Evolutionary conservation across 2,329 filamentous ascomycete genomes (phyloP).

Genomic region (Mollisiaceae sp.): DNA sequence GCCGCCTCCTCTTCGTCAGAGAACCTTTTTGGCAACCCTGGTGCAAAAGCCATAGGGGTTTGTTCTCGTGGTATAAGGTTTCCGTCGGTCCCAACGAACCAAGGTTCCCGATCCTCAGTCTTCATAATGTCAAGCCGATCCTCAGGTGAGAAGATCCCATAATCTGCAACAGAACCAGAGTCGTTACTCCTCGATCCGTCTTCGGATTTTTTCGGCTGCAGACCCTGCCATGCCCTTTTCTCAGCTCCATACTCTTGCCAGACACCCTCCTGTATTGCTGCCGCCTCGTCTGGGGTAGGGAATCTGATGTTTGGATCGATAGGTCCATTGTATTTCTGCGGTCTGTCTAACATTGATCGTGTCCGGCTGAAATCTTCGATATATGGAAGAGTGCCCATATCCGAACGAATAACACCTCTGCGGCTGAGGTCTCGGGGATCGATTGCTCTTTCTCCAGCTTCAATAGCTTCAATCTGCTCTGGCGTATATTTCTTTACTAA

Average conservation of each 20-base stretch:
- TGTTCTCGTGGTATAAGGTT: slow-evolving; percentile 27
- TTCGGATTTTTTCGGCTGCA: not conserved
- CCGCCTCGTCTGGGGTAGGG: slow-evolving; percentile 66
- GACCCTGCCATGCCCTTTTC: slow-evolving; percentile 15
- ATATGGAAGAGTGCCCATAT: slow-evolving; percentile 75
- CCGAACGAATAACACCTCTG: slow-evolving; percentile 73
- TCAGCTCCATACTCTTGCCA: slow-evolving; percentile 26
- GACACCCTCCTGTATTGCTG: slow-evolving; percentile 50
- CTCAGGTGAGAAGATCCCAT: not conserved
- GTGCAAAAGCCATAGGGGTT: slow-evolving; percentile 30
- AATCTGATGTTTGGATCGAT: slow-evolving; percentile 49
- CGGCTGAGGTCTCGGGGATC: slow-evolving; percentile 74
- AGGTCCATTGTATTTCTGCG: slow-evolving; percentile 48
- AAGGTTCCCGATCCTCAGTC: slow-evolving; percentile 31
- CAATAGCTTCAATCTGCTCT: slow-evolving; percentile 80
- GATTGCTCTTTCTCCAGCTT: slow-evolving; percentile 80
- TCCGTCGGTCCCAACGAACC: slow-evolving; percentile 35
- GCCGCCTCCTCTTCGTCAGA: slow-evolving; percentile 22
- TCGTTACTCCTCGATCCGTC: not conserved
- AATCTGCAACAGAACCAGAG: no score
- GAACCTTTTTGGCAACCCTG: slow-evolving; percentile 36
- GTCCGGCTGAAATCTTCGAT: slow-evolving; percentile 82
- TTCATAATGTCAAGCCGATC: slow-evolving; percentile 34
- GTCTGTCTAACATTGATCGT: slow-evolving; percentile 78
- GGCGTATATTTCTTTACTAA: slow-evolving; percentile 75